These are phyloP conservation scores for Polytolypa hystricis DNA, from an alignment of 2,329 filamentous ascomycete genomes.

Conservation along the genomic window DNA sequence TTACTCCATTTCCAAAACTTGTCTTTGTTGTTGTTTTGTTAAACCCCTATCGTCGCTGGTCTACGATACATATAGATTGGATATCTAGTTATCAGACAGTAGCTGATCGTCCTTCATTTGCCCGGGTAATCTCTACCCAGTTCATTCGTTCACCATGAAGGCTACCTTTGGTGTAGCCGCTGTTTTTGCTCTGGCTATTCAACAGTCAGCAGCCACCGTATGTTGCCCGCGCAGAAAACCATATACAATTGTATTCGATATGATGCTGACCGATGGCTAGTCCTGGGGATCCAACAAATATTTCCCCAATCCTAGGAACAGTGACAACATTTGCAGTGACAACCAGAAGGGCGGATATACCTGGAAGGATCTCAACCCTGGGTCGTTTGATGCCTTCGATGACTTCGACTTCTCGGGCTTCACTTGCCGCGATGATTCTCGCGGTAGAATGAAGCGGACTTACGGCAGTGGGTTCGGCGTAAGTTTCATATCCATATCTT, in stretches of 20 bases:
- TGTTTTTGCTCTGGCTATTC: slow-evolving; percentile 13
- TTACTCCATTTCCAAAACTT: slow-evolving; percentile 1
- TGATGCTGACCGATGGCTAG: slow-evolving; percentile 13
- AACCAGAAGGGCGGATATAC: slow-evolving; percentile 60
- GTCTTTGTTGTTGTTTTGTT: not conserved
- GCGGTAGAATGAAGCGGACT: slow-evolving; percentile 17
- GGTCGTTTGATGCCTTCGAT: slow-evolving; percentile 54
- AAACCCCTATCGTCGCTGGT: slow-evolving; percentile 10
- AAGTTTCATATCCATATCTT: too few relatives aligned
- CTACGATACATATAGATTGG: slow-evolving; percentile 8
- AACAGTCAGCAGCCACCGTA: slow-evolving; percentile 18
- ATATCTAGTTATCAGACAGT: slow-evolving; percentile 4
- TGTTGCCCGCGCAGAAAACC: slow-evolving; percentile 3
- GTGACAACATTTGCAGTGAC: slow-evolving; percentile 64
- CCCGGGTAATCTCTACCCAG: not conserved
- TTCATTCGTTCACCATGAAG: slow-evolving; percentile 15
- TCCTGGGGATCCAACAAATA: slow-evolving; percentile 41
- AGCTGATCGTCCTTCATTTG: not conserved
- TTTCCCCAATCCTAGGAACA: slow-evolving; percentile 60
- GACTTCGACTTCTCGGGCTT: slow-evolving; percentile 67
- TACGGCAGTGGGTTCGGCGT: too few relatives aligned
- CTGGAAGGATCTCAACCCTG: slow-evolving; percentile 54
- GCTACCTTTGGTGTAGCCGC: slow-evolving; percentile 11
- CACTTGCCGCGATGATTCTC: slow-evolving; percentile 51
- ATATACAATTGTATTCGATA: not conserved